These are phyloP conservation scores for Pholiota adiposa DNA, from an alignment of 1,284 basidiomycete genomes.

Conservation along the genomic window DNA sequence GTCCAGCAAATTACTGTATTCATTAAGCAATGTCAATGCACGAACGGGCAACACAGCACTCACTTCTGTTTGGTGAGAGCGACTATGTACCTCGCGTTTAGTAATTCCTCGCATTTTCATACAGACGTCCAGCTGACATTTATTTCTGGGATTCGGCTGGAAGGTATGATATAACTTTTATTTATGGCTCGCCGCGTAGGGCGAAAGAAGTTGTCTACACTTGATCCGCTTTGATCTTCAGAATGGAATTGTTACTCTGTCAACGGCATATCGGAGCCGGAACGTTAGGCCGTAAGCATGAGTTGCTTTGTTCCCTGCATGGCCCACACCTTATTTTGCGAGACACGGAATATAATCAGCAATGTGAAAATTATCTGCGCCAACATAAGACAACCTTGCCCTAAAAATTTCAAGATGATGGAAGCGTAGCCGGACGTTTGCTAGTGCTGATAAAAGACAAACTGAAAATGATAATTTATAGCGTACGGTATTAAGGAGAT, in stretches of 20 bases:
- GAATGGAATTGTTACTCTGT: background rate
- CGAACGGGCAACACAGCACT: no score
- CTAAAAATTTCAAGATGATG: no score
- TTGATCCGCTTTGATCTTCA: background rate
- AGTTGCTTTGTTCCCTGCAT: conserved; percentile 2
- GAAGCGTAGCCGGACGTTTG: conserved; percentile 10
- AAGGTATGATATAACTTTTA: background rate
- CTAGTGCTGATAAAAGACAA: conserved; percentile 11
- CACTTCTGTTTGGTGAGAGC: no score
- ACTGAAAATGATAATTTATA: conserved; percentile 11
- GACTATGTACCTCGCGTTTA: no score
- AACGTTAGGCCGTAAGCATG: background rate
- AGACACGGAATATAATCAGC: conserved; percentile 14
- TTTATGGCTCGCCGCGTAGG: background rate
- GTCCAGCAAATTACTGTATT: no score
- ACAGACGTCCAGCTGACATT: background rate
- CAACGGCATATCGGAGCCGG: background rate
- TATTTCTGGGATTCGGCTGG: no score
- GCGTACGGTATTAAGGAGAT: background rate
- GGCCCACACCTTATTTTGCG: conserved; percentile 10
- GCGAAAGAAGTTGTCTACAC: background rate
- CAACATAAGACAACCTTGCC: no score
- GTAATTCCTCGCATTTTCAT: no score
- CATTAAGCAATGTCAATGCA: no score
- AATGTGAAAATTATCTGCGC: conserved; percentile 11